Conservation (phyloP, 164 flowering plant species). For the Protea cynaroides region DNA sequence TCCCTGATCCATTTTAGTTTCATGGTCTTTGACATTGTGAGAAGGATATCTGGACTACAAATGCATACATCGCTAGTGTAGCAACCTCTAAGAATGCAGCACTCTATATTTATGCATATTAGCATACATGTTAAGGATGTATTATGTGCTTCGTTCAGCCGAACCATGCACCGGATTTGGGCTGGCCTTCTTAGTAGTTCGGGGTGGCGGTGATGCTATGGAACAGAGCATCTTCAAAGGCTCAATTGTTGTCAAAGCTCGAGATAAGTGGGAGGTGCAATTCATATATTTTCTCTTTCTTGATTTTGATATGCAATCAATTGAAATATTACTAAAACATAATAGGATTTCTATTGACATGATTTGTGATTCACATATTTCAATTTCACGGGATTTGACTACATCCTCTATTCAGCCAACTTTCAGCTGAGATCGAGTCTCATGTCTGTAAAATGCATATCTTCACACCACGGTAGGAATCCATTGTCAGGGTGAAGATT, state of each 20-base stretch:
- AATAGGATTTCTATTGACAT: no score
- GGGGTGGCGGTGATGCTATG: slow-evolving; percentile 47
- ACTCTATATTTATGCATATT: no score
- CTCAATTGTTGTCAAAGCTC: slow-evolving; percentile 34
- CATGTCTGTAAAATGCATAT: slow-evolving; percentile 68
- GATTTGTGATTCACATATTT: background rate
- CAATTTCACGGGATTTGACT: slow-evolving; percentile 44
- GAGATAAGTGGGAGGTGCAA: slow-evolving; percentile 65
- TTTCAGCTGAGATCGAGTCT: slow-evolving; percentile 40
- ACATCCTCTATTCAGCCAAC: slow-evolving; percentile 12
- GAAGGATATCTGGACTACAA: no score
- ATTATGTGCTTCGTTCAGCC: no score
- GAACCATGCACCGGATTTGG: no score
- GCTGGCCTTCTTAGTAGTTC: slow-evolving; percentile 49
- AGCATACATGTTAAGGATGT: no score
- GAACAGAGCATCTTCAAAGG: slow-evolving; percentile 53
- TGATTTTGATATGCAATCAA: no score
- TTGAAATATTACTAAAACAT: background rate
- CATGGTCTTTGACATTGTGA: no score
- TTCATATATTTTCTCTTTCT: no score
- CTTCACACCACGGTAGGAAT: slow-evolving; percentile 29
- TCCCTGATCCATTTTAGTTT: background rate
- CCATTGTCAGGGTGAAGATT: no score
- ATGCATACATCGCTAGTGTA: no score
- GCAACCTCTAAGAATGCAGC: no score